A percentile compares a stretch with the other conserved stretches of the same genome.
phyloP scores from a whole-genome alignment of 2,329 filamentous ascomycete species.

The Fusarium hostae region DNA sequence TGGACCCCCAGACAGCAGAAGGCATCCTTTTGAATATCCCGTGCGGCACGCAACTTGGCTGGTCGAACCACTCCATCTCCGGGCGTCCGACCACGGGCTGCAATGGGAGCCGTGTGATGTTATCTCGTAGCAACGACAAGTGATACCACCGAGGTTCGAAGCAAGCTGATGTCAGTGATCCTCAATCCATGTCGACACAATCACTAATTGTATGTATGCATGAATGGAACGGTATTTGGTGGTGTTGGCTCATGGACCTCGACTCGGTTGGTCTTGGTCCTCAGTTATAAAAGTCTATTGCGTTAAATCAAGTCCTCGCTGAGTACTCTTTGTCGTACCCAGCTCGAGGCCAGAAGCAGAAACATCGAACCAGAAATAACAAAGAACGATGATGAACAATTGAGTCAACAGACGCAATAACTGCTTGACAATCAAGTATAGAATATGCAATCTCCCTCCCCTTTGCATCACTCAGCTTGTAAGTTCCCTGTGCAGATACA shows the following conservation, averaged over 20 bases:
- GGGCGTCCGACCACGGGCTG: slow-evolving; percentile 25
- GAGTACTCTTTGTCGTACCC: slow-evolving; percentile 25
- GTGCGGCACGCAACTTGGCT: slow-evolving; percentile 5
- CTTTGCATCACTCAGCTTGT: slow-evolving; percentile 25
- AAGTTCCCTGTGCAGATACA: slow-evolving; percentile 2
- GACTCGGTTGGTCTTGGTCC: slow-evolving; percentile 43
- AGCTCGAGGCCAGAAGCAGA: slow-evolving; percentile 22
- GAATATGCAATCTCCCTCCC: slow-evolving; percentile 14
- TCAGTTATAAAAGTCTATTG: slow-evolving; percentile 45
- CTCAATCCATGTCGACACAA: slow-evolving; percentile 13
- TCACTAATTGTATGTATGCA: slow-evolving; percentile 21
- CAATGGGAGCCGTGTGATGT: not conserved
- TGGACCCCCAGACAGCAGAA: slow-evolving; percentile 3
- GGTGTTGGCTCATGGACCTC: slow-evolving; percentile 41
- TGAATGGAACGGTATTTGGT: slow-evolving; percentile 17
- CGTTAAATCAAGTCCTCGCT: slow-evolving; percentile 18
- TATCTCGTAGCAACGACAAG: not conserved
- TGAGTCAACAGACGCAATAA: slow-evolving; percentile 25
- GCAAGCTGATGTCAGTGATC: not conserved
- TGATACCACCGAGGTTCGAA: not conserved
- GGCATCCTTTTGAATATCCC: slow-evolving; percentile 2
- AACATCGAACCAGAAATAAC: slow-evolving; percentile 23
- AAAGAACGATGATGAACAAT: slow-evolving; percentile 23
- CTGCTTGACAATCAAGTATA: slow-evolving; percentile 38
- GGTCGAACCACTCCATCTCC: slow-evolving; percentile 24